phyloP scores from a whole-genome alignment of 441 rosid genomes.

The Pelargonium fulgidum region DNA sequence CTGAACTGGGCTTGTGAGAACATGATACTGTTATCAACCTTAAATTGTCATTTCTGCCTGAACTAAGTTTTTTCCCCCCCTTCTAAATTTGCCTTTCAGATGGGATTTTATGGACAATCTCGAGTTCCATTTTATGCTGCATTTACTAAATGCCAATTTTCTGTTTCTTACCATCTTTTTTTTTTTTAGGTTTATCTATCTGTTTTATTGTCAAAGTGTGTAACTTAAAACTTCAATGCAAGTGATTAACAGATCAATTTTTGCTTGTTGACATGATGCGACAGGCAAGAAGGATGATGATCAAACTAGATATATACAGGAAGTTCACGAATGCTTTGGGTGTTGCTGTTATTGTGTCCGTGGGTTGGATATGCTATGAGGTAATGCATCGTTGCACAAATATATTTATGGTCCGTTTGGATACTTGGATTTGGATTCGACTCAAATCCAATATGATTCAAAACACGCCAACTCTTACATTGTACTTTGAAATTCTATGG shows the following conservation, averaged over 20 bases:
- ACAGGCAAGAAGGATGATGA: conserved; percentile 81
- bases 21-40: neutral
- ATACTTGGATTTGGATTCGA: no score
- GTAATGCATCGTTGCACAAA: conserved; percentile 28
- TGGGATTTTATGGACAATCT: neutral
- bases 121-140: neutral
- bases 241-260: neutral
- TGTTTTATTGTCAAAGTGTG: neutral
- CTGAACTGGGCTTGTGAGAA: neutral
- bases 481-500: no score
- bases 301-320: conserved; percentile 33
- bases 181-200: neutral
- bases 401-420: no score
- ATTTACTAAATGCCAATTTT: neutral
- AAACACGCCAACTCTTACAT: no score
- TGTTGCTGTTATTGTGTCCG: conserved; percentile 77
- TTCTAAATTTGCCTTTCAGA: neutral
- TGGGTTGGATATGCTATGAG: conserved; percentile 98
- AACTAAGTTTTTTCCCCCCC: neutral
- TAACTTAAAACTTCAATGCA: neutral
- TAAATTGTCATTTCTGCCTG: neutral
- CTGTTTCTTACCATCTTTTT: neutral
- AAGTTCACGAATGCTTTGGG: conserved; percentile 74
- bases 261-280: conserved; percentile 17
- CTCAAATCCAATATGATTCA: no score